A percentile compares a stretch with the other conserved stretches of the same genome.
phyloP scores from a whole-genome alignment of 2,329 filamentous ascomycete species.

The Nectriaceae sp. region DNA sequence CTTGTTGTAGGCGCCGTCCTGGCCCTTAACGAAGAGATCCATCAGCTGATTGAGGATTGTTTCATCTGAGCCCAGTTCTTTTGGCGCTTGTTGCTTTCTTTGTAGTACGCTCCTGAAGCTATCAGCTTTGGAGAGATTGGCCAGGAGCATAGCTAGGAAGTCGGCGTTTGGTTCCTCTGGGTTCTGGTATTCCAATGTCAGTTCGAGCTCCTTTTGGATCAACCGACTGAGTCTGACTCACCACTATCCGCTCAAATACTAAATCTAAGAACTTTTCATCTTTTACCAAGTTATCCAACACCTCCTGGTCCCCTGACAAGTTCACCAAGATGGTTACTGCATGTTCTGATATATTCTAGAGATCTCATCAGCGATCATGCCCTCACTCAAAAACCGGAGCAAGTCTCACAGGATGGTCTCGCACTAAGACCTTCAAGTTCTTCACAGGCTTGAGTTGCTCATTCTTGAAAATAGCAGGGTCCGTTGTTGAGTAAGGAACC shows the following conservation, averaged over 20 bases:
- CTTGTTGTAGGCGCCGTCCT: conserved; percentile 80
- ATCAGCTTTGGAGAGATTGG: conserved; percentile 85
- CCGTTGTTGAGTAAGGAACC: conserved; percentile 74
- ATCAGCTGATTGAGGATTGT: conserved; percentile 86
- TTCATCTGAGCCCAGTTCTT: conserved; percentile 70
- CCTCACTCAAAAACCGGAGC: no score
- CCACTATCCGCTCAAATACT: conserved; percentile 73
- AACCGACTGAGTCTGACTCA: conserved; percentile 49
- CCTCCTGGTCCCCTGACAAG: conserved; percentile 72
- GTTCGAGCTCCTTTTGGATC: background rate
- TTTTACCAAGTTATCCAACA: conserved; percentile 70
- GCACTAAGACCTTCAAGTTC: conserved; percentile 83
- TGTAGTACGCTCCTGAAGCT: conserved; percentile 68
- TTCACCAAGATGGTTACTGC: conserved; percentile 90
- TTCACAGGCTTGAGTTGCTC: conserved; percentile 77
- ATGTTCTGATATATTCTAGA: conserved; percentile 88
- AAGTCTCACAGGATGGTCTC: conserved; percentile 73
- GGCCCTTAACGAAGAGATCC: conserved; percentile 94
- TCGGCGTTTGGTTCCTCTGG: conserved; percentile 80
- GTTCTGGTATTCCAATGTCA: conserved; percentile 47
- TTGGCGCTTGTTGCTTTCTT: conserved; percentile 68
- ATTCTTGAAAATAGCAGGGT: conserved; percentile 82
- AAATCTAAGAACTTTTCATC: conserved; percentile 82
- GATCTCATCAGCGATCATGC: conserved; percentile 9
- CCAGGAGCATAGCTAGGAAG: conserved; percentile 85